Percentiles rank a stretch among this genome's conserved stretches.
phyloP scores from a whole-genome alignment of 805 yeast species.

The Millerozyma acaciae region DNA sequence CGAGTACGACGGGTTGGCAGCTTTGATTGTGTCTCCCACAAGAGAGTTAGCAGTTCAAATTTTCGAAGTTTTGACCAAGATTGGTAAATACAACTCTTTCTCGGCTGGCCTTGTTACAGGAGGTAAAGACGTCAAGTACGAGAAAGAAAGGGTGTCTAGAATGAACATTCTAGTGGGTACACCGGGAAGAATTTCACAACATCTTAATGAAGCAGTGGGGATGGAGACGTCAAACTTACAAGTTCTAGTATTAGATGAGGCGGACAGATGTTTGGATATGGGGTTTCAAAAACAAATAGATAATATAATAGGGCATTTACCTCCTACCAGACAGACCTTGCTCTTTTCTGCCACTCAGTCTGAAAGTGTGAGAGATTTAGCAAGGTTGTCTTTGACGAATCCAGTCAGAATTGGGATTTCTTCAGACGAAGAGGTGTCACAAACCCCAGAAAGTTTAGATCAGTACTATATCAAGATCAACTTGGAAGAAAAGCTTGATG shows the following conservation, averaged over 20 bases:
- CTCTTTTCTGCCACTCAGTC: constrained; percentile 89
- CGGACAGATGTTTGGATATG: constrained; percentile 90
- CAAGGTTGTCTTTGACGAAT: constrained; percentile 65
- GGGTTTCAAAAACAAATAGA: constrained; percentile 84
- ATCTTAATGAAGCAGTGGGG: constrained; percentile 83
- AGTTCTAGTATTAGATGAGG: constrained; percentile 82
- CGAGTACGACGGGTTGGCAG: constrained; percentile 84
- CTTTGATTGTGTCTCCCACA: constrained; percentile 85
- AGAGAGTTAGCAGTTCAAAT: constrained; percentile 89
- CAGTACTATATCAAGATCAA: constrained; percentile 76
- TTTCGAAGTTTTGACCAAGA: constrained; percentile 78
- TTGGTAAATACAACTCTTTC: constrained; percentile 70
- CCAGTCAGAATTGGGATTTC: constrained; percentile 48
- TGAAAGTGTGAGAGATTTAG: constrained; percentile 75
- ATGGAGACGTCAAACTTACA: constrained; percentile 73
- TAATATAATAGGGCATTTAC: constrained; percentile 71
- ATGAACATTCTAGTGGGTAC: constrained; percentile 86
- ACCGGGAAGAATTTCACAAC: constrained; percentile 88
- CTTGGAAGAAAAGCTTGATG: constrained; percentile 78
- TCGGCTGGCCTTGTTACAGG: constrained; percentile 93
- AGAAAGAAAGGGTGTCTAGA: constrained; percentile 71
- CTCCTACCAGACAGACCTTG: constrained; percentile 77
- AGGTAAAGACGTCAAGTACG: constrained; percentile 82
- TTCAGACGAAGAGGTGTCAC: constrained; percentile 46
- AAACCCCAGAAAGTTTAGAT: constrained; percentile 80